Conservation (phyloP, 2,329 filamentous ascomycete species). For the Akanthomyces uredinophilus region DNA sequence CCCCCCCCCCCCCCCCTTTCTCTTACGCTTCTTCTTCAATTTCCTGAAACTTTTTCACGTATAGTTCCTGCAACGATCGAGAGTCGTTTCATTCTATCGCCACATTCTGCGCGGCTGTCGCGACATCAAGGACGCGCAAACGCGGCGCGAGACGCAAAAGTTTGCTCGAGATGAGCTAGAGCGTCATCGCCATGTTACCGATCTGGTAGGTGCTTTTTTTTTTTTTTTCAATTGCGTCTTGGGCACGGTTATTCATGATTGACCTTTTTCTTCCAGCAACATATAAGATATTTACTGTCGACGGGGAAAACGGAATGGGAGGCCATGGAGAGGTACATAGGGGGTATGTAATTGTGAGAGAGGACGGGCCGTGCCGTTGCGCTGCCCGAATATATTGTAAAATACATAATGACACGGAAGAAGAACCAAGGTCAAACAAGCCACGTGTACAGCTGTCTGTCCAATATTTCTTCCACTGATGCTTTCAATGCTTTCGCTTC, state of each 20-base stretch:
- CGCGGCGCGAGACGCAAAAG: constrained; percentile 49
- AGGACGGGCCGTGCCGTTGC: constrained; percentile 2
- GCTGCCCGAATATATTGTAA: constrained; percentile 4
- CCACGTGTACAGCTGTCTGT: not conserved
- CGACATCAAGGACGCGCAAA: constrained; percentile 45
- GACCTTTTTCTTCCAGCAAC: constrained; percentile 34
- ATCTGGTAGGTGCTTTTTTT: constrained; percentile 41
- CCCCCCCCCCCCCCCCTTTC: too few species aligned
- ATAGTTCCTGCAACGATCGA: constrained; percentile 52
- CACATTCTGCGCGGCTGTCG: constrained; percentile 50
- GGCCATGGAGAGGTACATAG: constrained; percentile 46
- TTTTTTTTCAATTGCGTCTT: too few species aligned
- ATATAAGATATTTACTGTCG: constrained; percentile 59
- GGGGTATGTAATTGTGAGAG: constrained; percentile 28
- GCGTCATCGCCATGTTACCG: constrained; percentile 50
- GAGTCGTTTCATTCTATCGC: constrained; percentile 53
- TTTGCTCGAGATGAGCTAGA: constrained; percentile 59
- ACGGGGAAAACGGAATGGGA: constrained; percentile 64
- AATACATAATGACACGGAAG: not conserved
- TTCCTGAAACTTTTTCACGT: not conserved
- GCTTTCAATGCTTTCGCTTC: constrained; percentile 1
- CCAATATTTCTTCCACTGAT: not conserved
- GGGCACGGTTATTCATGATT: not conserved
- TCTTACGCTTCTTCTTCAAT: not conserved
- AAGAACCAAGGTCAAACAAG: not conserved